Percentiles rank a stretch among this genome's conserved stretches.
Conservation (phyloP, 108 stramenopile species). For the Poteriospumella lacustris region DNA sequence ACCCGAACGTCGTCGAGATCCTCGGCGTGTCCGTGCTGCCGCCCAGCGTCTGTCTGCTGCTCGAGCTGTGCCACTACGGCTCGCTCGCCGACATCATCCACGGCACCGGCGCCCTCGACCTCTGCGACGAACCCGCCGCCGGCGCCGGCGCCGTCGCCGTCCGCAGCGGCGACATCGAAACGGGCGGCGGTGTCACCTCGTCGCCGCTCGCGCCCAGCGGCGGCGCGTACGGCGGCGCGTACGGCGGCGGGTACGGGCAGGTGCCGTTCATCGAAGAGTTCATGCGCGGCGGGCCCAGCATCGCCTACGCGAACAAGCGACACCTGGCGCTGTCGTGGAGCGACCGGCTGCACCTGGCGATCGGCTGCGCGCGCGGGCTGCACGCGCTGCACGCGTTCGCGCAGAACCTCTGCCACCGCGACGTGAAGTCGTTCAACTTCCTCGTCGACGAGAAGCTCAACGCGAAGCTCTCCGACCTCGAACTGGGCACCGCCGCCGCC, state of each 20-base stretch:
- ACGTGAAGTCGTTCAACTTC: constrained; percentile 31
- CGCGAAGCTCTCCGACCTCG: constrained; percentile 15
- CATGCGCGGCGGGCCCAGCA: background rate
- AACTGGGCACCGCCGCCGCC: background rate
- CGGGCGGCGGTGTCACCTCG: too few species aligned
- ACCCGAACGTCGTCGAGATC: constrained; percentile 24
- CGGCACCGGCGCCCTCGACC: background rate
- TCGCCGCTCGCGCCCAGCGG: too few species aligned
- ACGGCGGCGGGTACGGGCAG: too few species aligned
- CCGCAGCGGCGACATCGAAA: too few species aligned
- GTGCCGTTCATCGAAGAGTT: background rate
- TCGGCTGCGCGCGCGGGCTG: constrained; percentile 8
- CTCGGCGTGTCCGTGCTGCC: constrained; percentile 24
- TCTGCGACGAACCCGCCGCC: background rate
- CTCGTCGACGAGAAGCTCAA: constrained; percentile 13
- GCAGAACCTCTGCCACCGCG: background rate
- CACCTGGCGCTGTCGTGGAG: background rate
- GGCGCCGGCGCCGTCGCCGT: background rate
- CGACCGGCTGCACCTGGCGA: constrained; percentile 12
- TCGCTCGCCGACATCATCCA: background rate
- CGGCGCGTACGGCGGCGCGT: too few species aligned
- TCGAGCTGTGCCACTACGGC: constrained; percentile 16
- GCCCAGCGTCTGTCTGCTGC: constrained; percentile 26
- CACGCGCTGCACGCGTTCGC: background rate
- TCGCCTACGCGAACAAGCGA: background rate